Conservation (phyloP, 306 rosid genomes). For the Amphicarpaea edgeworthii region DNA sequence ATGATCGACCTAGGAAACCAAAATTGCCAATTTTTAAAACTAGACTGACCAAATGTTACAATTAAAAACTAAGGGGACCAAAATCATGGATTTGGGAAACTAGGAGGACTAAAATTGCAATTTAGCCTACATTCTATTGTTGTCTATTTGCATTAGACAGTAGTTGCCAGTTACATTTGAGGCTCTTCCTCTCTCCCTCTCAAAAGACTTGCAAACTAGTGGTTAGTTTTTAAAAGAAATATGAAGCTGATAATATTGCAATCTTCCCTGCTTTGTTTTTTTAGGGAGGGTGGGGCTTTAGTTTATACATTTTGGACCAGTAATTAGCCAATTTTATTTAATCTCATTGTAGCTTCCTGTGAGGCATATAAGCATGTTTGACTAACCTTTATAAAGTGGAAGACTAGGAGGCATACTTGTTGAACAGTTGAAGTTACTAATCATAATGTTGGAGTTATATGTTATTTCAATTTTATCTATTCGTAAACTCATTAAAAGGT, state of each 20-base stretch:
- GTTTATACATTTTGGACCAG: neutral
- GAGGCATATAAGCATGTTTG: neutral
- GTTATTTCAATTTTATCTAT: neutral
- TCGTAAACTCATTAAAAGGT: neutral
- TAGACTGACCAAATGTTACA: too few species aligned
- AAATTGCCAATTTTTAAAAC: too few species aligned
- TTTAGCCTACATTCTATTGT: slow-evolving; percentile 9
- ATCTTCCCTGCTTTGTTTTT: neutral
- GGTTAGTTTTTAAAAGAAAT: neutral
- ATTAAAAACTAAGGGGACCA: too few species aligned
- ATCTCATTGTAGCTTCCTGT: neutral
- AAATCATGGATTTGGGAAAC: too few species aligned
- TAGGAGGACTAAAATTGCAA: too few species aligned
- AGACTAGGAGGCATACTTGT: neutral
- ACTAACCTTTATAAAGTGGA: slow-evolving; percentile 5
- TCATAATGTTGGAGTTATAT: slow-evolving; percentile 16
- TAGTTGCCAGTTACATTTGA: too few species aligned
- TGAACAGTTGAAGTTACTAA: slow-evolving; percentile 7
- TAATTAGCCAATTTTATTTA: neutral
- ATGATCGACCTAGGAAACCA: too few species aligned
- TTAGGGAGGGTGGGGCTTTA: slow-evolving; percentile 12
- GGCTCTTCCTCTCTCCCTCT: neutral
- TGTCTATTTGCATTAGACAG: too few species aligned
- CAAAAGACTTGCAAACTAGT: neutral
- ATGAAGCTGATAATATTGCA: neutral